A percentile compares a stretch with the other conserved stretches of the same genome.
Evolutionary conservation across 495 filamentous ascomycete species (phyloP).

Genomic region (Eremomyces bilateralis): DNA sequence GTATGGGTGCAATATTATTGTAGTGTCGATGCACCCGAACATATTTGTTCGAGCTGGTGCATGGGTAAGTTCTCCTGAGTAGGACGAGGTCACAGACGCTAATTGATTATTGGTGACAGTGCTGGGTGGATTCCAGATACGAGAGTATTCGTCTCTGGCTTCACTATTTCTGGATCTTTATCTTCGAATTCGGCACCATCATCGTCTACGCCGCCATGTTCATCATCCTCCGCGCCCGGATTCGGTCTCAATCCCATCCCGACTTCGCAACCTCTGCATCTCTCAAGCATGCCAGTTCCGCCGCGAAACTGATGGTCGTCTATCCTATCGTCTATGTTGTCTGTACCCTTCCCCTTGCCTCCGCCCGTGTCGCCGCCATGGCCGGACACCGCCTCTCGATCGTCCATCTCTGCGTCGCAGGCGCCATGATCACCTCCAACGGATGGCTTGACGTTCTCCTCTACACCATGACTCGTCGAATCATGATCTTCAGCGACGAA

Average conservation of each 20-base stretch:
- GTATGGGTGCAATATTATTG: conserved; percentile 12
- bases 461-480: conserved; percentile 45
- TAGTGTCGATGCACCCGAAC: conserved; percentile 10
- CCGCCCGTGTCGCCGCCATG: conserved; percentile 44
- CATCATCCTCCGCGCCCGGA: conserved; percentile 27
- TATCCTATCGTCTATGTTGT: conserved; percentile 56
- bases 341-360: conserved; percentile 48
- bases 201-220: conserved; percentile 43
- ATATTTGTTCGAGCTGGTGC: conserved; percentile 15
- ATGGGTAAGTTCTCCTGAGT: conserved; percentile 15
- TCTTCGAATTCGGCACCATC: conserved; percentile 41
- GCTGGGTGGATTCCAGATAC: conserved; percentile 45
- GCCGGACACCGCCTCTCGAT: conserved; percentile 29
- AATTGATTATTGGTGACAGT: conserved; percentile 24
- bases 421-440: conserved; percentile 50
- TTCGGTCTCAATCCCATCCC: conserved; percentile 19
- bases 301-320: conserved; percentile 48
- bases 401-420: conserved; percentile 30
- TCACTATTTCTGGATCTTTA: conserved; percentile 66
- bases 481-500: conserved; percentile 17
- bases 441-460: conserved; percentile 54
- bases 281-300: conserved; percentile 11
- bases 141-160: conserved; percentile 40
- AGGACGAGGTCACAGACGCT: no score
- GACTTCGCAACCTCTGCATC: conserved; percentile 3